Conservation (phyloP, 192 early-diverging fungal genomes). For the Backusella liffmaniae region DNA sequence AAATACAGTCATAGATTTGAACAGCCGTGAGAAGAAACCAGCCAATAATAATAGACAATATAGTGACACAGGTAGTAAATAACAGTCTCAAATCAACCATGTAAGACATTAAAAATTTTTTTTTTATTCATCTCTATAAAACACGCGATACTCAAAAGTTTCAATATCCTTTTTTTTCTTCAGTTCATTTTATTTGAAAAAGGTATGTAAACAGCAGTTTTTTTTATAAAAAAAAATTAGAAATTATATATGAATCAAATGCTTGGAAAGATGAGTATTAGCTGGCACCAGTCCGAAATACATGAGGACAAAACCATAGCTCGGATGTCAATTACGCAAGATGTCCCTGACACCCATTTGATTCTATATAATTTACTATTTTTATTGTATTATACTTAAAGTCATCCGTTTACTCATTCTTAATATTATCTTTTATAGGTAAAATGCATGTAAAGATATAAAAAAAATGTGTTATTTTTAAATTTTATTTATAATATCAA, state of each 20-base stretch:
- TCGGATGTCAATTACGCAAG: slow-evolving; percentile 19
- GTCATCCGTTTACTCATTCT: background rate
- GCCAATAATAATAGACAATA: background rate
- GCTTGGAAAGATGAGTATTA: slow-evolving; percentile 11
- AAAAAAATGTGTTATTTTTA: slow-evolving; percentile 6
- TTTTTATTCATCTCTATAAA: background rate
- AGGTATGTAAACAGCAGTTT: background rate
- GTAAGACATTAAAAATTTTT: slow-evolving; percentile 1
- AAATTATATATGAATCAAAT: background rate
- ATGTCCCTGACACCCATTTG: slow-evolving; percentile 18
- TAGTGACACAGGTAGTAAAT: background rate
- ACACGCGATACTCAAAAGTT: background rate
- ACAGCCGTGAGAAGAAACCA: no score
- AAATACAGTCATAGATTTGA: no score
- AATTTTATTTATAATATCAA: background rate
- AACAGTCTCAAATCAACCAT: slow-evolving; percentile 6
- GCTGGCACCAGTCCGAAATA: slow-evolving; percentile 33
- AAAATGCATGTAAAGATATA: background rate
- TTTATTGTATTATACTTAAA: background rate
- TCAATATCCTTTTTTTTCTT: background rate
- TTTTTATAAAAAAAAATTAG: background rate
- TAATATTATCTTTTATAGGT: background rate
- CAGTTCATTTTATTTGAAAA: background rate
- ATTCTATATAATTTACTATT: background rate
- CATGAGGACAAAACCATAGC: slow-evolving; percentile 25